Evolutionary conservation across 176 grass and related monocot species (phyloP).

Genomic region (Microstegium vimineum): DNA sequence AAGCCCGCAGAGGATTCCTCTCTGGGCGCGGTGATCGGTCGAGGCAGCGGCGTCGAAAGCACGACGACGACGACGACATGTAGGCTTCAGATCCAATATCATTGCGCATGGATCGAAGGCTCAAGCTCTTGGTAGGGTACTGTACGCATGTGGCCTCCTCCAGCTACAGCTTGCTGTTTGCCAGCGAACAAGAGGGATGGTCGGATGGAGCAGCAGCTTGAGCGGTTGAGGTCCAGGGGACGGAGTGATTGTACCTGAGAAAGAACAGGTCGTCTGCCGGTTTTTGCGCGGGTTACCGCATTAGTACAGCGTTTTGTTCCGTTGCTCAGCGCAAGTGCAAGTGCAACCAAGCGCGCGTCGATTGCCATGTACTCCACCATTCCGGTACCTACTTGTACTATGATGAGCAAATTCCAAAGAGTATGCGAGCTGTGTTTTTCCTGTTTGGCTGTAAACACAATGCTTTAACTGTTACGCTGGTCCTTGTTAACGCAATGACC

Average conservation of each 20-base stretch:
- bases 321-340: not conserved
- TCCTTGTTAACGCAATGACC: too few species aligned
- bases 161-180: not conserved
- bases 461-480: too few species aligned
- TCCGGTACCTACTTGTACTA: not conserved
- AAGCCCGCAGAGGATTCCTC: slow-evolving; percentile 37
- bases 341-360: too few species aligned
- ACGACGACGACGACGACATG: too few species aligned
- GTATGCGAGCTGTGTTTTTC: not conserved
- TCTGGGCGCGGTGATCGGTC: slow-evolving; percentile 44
- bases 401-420: not conserved
- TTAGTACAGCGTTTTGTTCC: not conserved
- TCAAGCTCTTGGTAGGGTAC: not conserved
- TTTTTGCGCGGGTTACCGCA: not conserved
- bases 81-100: not conserved
- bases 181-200: not conserved
- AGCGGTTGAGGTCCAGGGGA: not conserved
- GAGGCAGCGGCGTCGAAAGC: not conserved
- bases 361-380: not conserved
- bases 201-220: too few species aligned
- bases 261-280: not conserved
- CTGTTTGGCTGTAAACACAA: too few species aligned
- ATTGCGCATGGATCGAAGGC: not conserved
- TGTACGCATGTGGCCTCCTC: not conserved
- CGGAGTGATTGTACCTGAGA: not conserved